These are phyloP conservation scores for Aphanomyces astaci DNA, from an alignment of 352 stramenopile species.

Conservation along the genomic window DNA sequence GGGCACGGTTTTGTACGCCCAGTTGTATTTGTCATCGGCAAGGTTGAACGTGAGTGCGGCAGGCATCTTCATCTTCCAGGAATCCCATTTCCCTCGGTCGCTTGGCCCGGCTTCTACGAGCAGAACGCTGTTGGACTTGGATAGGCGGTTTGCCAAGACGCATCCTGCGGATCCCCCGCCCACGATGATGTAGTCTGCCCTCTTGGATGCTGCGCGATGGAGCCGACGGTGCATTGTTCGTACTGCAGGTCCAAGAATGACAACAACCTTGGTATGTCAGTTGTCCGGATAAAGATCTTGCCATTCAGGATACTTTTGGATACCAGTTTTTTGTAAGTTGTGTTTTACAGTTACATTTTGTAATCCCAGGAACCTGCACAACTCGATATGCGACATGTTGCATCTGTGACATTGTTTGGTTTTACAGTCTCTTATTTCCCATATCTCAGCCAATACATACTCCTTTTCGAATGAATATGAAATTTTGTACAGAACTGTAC, in stretches of 20 bases:
- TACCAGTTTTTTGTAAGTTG: neutral
- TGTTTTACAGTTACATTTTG: neutral
- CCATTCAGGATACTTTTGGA: neutral
- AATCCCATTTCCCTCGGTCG: slow-evolving; percentile 79
- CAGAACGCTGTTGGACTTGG: slow-evolving; percentile 81
- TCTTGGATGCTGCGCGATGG: neutral
- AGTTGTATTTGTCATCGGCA: slow-evolving; percentile 80
- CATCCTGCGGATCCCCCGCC: slow-evolving; percentile 86
- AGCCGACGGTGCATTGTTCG: neutral
- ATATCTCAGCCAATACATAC: too few species aligned
- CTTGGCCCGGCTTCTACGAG: slow-evolving; percentile 85
- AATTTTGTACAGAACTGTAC: too few species aligned
- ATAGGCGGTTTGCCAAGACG: slow-evolving; percentile 86
- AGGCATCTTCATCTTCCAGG: slow-evolving; percentile 88
- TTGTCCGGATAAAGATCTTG: neutral
- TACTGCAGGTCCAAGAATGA: too few species aligned
- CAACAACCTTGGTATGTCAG: neutral
- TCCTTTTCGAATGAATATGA: too few species aligned
- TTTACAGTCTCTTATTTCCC: too few species aligned
- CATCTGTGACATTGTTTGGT: too few species aligned
- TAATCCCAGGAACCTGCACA: too few species aligned
- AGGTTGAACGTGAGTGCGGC: slow-evolving; percentile 82
- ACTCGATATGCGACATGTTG: too few species aligned
- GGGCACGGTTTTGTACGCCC: slow-evolving; percentile 77
- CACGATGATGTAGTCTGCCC: slow-evolving; percentile 88